Evolutionary conservation across 257 asterid genomes (phyloP), one percentile per base, ranked within the genome.

Genomic region (Fraxinus excelsior): DNA sequence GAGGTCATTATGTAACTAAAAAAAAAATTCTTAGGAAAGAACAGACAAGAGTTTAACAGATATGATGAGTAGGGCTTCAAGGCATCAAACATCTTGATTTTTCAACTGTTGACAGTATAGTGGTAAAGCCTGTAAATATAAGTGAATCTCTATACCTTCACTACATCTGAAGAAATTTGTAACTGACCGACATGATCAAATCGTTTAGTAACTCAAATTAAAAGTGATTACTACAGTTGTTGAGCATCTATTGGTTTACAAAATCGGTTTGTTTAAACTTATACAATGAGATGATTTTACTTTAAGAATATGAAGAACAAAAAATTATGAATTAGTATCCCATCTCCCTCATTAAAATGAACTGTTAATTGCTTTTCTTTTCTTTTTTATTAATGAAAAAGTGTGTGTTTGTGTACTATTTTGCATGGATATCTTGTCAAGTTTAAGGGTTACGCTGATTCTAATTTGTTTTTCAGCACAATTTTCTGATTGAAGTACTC

Each of bases 401-500:
- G 7, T 19, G 21, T 53, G 21, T 53, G 64, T 42, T 42, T 42
- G 49, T 42, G 49, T 11, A 42, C 49, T 53, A 21, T 53, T 53
- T 53, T 53, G 9, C 23, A 2, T 18, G n/a, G 64, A 53, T 53
- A 53, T 53, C 26, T 53, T 53, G 26, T 73, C 40, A 73, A 31
- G 32, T 25, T 81, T 14, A 16, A 72, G 11, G 62, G 25, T 14
- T 84, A 46, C 62, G 40, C 77, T 29, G 29, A 77, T 78, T 42
- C 12, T 77, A 18, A 76, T 76, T 53, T 60, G 40, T 56, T 25
- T 81, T 78, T 72, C 89, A 88, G 89, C 82, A 73, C 44, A 9
- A 69, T 78, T 75, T 46, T 83, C 80, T 89, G 85, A 82, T 79
- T 53, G 76, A 42, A 80, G 62, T 80, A 31, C 73, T 56, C 76